These are phyloP conservation scores for Hypsizygus marmoreus DNA, from an alignment of 768 basidiomycete species.

Conservation along the genomic window DNA sequence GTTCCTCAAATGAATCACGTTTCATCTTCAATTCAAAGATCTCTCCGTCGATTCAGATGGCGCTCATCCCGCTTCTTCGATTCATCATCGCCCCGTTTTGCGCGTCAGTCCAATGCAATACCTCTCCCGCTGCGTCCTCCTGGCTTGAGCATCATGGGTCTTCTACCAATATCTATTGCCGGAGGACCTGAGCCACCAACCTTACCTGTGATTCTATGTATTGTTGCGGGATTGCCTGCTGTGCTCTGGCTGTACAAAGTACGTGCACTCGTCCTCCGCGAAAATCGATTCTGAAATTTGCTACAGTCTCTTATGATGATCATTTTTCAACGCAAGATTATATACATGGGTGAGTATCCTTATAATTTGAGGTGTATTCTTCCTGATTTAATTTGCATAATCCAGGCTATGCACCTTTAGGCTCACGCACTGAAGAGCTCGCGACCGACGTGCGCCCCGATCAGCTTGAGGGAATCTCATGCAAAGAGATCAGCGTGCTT, in stretches of 20 bases:
- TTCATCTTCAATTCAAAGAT: no score
- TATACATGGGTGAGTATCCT: constrained; percentile 43
- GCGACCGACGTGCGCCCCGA: constrained; percentile 13
- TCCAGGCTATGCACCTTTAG: constrained; percentile 38
- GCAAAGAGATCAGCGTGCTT: constrained; percentile 18
- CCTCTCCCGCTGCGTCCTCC: no score
- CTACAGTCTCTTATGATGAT: constrained; percentile 47
- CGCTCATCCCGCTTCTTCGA: no score
- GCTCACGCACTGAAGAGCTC: constrained; percentile 38
- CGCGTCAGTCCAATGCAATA: no score
- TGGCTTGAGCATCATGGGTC: no score
- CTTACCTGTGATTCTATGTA: constrained; percentile 24
- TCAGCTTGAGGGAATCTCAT: constrained; percentile 12
- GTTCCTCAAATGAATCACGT: no score
- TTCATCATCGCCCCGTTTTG: no score
- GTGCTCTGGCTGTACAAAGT: constrained; percentile 48
- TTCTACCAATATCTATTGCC: no score
- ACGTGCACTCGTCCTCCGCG: neutral
- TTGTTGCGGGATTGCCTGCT: constrained; percentile 37
- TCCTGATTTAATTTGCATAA: neutral
- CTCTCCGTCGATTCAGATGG: no score
- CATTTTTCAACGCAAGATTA: constrained; percentile 49
- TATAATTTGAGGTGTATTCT: neutral
- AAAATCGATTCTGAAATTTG: neutral
- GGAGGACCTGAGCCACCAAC: no score